Percentiles rank a stretch among this genome's conserved stretches.
These are phyloP conservation scores for Euryodendron excelsum DNA, from an alignment of 148 eudicot genomes.

Conservation along the genomic window DNA sequence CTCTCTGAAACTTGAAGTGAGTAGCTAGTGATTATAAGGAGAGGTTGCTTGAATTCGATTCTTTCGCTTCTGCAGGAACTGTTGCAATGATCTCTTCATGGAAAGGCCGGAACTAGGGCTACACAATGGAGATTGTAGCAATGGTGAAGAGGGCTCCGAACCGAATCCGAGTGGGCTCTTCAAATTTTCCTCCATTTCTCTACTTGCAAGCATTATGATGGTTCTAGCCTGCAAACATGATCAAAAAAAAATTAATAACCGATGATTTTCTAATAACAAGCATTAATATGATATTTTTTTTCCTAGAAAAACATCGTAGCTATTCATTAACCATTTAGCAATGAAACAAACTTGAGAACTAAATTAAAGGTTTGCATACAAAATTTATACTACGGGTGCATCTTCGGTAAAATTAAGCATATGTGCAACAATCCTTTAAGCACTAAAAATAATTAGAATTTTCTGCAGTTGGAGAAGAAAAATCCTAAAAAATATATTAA, in stretches of 20 bases:
- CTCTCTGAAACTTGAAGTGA: background rate
- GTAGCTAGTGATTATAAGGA: conserved; percentile 32
- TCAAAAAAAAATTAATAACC: background rate
- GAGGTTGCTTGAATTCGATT: conserved; percentile 26
- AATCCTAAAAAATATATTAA: too few species aligned
- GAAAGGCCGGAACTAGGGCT: conserved; percentile 21
- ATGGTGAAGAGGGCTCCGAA: conserved; percentile 14
- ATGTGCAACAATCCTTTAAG: background rate
- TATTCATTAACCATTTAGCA: too few species aligned
- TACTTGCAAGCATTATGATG: conserved; percentile 40
- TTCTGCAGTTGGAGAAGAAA: background rate
- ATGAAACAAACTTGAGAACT: background rate
- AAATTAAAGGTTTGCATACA: too few species aligned
- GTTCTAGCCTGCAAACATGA: conserved; percentile 39
- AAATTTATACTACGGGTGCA: background rate
- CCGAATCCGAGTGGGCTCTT: background rate
- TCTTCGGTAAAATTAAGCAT: background rate
- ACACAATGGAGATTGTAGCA: conserved; percentile 1
- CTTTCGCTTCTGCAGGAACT: conserved; percentile 42
- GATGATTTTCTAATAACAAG: background rate
- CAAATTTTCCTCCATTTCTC: conserved; percentile 25
- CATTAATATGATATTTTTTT: too few species aligned
- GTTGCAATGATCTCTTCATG: conserved; percentile 46
- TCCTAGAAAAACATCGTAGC: too few species aligned
- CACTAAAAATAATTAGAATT: background rate